Conservation (phyloP, 2,329 filamentous ascomycete genomes). For the Tolypocladium amazonense region DNA sequence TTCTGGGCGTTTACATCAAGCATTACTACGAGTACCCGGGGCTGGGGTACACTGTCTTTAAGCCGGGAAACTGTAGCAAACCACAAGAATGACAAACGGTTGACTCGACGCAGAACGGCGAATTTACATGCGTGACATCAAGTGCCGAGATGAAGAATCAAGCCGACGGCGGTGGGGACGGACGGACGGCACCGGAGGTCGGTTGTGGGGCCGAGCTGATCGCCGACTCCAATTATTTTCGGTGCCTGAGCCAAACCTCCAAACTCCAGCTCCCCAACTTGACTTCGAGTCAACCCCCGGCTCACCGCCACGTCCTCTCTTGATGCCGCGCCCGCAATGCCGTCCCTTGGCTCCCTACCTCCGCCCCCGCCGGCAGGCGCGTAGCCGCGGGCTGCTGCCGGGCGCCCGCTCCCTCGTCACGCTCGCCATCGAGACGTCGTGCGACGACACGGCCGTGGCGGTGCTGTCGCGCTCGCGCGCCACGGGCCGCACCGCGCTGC, state of each 20-base stretch:
- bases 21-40: too few species aligned
- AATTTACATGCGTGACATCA: too few species aligned
- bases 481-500: slow-evolving; percentile 39
- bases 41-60: neutral
- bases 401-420: slow-evolving; percentile 31
- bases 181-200: neutral
- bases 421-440: slow-evolving; percentile 73
- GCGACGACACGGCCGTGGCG: slow-evolving; percentile 89
- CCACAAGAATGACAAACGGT: too few species aligned
- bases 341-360: neutral
- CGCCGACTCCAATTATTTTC: neutral
- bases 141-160: neutral
- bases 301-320: neutral
- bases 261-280: neutral
- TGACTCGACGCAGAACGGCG: too few species aligned
- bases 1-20: neutral
- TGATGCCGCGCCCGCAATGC: slow-evolving; percentile 4
- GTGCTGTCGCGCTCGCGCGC: slow-evolving; percentile 54
- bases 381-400: neutral
- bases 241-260: neutral
- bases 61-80: neutral
- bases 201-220: neutral
- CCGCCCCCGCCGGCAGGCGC: neutral
- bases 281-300: neutral
- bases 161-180: neutral